A percentile compares a stretch with the other conserved stretches of the same genome.
Evolutionary conservation across 768 basidiomycete genomes (phyloP).

Genomic region (Boletus reticuloceps): DNA sequence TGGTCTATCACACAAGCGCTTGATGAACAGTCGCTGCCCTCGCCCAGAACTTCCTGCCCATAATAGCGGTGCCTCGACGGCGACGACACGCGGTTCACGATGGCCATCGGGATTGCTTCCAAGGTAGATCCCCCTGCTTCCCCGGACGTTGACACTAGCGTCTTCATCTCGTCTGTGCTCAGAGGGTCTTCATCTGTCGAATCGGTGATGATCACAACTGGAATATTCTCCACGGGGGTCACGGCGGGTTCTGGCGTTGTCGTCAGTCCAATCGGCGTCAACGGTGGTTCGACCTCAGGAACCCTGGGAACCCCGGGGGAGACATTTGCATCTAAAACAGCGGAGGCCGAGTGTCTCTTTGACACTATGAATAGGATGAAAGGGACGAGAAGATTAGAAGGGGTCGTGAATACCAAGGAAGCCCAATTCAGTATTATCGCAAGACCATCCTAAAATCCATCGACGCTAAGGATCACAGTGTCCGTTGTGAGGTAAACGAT

Average conservation of each 20-base stretch:
- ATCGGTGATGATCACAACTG: slow-evolving; percentile 19
- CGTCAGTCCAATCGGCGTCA: not conserved
- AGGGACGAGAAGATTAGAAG: slow-evolving; percentile 22
- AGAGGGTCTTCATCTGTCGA: slow-evolving; percentile 1
- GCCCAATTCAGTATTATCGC: slow-evolving; percentile 23
- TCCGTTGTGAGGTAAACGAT: not conserved
- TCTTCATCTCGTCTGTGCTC: slow-evolving; percentile 1
- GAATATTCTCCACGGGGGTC: slow-evolving; percentile 7
- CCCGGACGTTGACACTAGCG: slow-evolving; percentile 4
- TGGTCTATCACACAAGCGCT: not conserved
- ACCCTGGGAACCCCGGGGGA: slow-evolving; percentile 1
- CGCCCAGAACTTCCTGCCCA: slow-evolving; percentile 9
- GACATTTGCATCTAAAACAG: slow-evolving; percentile 15
- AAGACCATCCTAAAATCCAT: slow-evolving; percentile 8
- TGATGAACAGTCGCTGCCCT: not conserved
- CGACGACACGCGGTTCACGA: slow-evolving; percentile 18
- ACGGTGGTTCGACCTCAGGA: not conserved
- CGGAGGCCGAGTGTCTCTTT: slow-evolving; percentile 18
- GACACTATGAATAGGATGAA: slow-evolving; percentile 21
- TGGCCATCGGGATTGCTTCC: slow-evolving; percentile 12
- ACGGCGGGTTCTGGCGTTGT: not conserved
- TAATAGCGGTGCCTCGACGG: slow-evolving; percentile 22
- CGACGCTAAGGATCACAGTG: not conserved
- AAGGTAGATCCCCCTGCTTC: not conserved
- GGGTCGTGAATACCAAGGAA: slow-evolving; percentile 23